Evolutionary conservation across 75 land plant genomes (phyloP).

Genomic region (Pinus taeda): DNA sequence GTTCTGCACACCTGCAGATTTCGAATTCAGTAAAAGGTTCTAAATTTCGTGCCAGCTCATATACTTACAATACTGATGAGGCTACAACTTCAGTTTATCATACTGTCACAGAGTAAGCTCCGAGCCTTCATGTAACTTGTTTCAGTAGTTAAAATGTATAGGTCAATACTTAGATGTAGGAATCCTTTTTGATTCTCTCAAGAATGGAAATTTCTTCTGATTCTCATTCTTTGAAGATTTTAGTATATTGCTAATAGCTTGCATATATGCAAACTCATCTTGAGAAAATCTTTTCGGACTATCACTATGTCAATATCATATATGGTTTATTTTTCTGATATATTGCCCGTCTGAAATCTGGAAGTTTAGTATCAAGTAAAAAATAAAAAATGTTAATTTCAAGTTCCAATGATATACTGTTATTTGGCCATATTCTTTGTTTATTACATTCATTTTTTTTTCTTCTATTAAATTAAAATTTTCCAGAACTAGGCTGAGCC

Average conservation of each 20-base stretch:
- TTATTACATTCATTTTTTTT: too few species aligned
- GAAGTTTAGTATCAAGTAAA: not conserved
- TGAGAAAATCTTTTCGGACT: not conserved
- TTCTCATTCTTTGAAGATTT: not conserved
- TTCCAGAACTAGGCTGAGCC: too few species aligned
- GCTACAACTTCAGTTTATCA: constrained; percentile 4
- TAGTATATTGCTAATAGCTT: constrained; percentile 3
- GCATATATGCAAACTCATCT: not conserved
- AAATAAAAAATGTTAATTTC: too few species aligned
- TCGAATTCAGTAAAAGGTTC: constrained; percentile 8
- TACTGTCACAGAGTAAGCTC: constrained; percentile 3
- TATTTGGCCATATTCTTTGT: too few species aligned
- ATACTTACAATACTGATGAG: constrained; percentile 2
- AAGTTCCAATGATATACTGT: too few species aligned
- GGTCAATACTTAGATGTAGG: not conserved
- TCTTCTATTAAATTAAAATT: too few species aligned
- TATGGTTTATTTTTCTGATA: not conserved
- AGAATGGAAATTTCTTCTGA: not conserved
- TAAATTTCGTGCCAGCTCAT: not conserved
- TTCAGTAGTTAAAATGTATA: not conserved
- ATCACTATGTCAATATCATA: not conserved
- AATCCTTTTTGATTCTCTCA: not conserved
- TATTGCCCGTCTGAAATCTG: not conserved
- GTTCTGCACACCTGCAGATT: not conserved
- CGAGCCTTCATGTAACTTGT: not conserved